Conservation (phyloP, 305 asterid genomes). For the Fraxinus sp. region DNA sequence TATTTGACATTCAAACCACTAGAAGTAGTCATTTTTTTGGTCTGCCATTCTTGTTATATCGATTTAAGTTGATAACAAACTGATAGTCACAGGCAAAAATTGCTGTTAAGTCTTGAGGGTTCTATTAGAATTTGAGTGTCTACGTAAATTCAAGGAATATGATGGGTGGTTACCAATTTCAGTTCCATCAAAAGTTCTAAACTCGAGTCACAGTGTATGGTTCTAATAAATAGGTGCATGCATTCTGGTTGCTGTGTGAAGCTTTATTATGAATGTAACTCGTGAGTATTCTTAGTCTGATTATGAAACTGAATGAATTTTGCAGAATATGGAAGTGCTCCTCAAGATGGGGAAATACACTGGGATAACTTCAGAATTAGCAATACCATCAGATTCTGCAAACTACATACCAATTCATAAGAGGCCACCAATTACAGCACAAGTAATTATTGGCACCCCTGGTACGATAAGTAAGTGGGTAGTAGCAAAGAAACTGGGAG, state of each 20-base stretch:
- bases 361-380: slow-evolving; percentile 72
- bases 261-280: neutral
- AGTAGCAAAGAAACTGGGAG: slow-evolving; percentile 57
- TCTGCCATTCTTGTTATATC: neutral
- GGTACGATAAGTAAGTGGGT: slow-evolving; percentile 79
- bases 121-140: neutral
- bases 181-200: neutral
- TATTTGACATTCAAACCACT: neutral
- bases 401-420: slow-evolving; percentile 53
- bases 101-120: neutral
- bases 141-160: neutral
- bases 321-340: slow-evolving; percentile 87
- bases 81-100: neutral
- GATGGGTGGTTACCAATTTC: neutral
- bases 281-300: slow-evolving; percentile 4
- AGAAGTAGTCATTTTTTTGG: neutral
- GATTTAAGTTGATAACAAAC: neutral
- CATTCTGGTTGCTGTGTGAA: neutral
- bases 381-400: slow-evolving; percentile 55
- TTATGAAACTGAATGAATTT: slow-evolving; percentile 17
- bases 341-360: slow-evolving; percentile 85
- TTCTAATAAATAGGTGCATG: neutral
- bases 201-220: neutral
- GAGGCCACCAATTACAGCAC: slow-evolving; percentile 62
- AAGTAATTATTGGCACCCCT: slow-evolving; percentile 91